phyloP scores from a whole-genome alignment of 306 rosid genomes.

The Cucumis melo region DNA sequence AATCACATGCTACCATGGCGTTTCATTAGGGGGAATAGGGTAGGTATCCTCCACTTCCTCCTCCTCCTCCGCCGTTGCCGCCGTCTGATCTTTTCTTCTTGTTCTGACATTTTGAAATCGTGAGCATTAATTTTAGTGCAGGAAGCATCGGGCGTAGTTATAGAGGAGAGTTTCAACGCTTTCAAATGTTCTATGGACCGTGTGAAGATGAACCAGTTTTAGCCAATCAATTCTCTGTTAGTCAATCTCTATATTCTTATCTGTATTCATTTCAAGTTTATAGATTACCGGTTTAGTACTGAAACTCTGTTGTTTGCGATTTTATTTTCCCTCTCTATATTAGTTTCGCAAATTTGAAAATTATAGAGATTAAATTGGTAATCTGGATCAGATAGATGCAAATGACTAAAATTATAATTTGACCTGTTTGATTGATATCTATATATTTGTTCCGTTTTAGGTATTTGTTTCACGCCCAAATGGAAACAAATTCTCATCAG shows the following conservation, averaged over 20 bases:
- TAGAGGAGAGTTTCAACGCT: slow-evolving; percentile 83
- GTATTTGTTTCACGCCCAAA: slow-evolving; percentile 67
- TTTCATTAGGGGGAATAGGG: slow-evolving; percentile 8
- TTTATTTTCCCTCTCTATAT: too few species aligned
- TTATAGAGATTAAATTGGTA: too few species aligned
- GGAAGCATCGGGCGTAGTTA: slow-evolving; percentile 91
- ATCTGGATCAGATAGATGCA: too few species aligned
- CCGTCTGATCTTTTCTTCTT: not conserved
- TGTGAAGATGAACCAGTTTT: slow-evolving; percentile 78
- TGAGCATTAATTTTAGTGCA: slow-evolving; percentile 23
- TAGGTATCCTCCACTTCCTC: not conserved
- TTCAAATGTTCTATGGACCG: slow-evolving; percentile 51
- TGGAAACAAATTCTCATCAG: slow-evolving; percentile 61
- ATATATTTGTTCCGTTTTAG: slow-evolving; percentile 16
- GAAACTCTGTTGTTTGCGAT: too few species aligned
- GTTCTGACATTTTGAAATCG: not conserved
- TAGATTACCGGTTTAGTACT: too few species aligned
- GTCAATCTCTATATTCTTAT: slow-evolving; percentile 8
- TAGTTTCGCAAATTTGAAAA: too few species aligned
- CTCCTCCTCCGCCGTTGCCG: not conserved
- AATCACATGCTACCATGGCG: not conserved
- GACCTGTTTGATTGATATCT: not conserved
- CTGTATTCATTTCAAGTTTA: not conserved
- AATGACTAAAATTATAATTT: too few species aligned
- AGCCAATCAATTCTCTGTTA: slow-evolving; percentile 87